Evolutionary conservation across 768 basidiomycete genomes (phyloP).

Genomic region (Hebeloma cylindrosporum): DNA sequence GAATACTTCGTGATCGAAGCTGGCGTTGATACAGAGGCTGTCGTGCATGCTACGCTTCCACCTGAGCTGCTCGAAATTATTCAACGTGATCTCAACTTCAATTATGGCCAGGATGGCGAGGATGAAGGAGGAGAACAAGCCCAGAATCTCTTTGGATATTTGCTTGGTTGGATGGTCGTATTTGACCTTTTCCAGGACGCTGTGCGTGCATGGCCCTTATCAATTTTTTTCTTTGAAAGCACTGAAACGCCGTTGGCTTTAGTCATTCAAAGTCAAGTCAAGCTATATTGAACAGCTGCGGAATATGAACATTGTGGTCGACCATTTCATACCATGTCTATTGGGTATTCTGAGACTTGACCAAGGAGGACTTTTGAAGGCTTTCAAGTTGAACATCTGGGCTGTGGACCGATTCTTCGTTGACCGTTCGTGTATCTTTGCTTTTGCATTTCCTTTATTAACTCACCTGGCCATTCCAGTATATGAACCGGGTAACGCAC

Average conservation of each 20-base stretch:
- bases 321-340: conserved; percentile 69
- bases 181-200: conserved; percentile 84
- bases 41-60: conserved; percentile 46
- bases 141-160: conserved; percentile 56
- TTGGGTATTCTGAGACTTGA: conserved; percentile 69
- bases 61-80: conserved; percentile 65
- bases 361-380: conserved; percentile 53
- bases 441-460: not conserved
- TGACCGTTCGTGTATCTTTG: conserved; percentile 49
- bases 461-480: conserved; percentile 36
- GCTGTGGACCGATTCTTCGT: conserved; percentile 81
- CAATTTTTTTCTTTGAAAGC: conserved; percentile 2
- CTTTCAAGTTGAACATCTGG: conserved; percentile 85
- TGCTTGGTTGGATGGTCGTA: conserved; percentile 89
- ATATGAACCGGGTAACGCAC: conserved; percentile 51
- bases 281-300: conserved; percentile 87
- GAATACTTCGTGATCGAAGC: conserved; percentile 86
- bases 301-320: conserved; percentile 59
- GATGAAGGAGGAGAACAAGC: conserved; percentile 32
- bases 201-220: conserved; percentile 44
- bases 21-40: conserved; percentile 66
- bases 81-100: conserved; percentile 42
- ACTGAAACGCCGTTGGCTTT: conserved; percentile 1
- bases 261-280: conserved; percentile 88
- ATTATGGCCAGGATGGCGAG: conserved; percentile 36